phyloP scores from a whole-genome alignment of 768 basidiomycete species.

The Suillus clintonianus region DNA sequence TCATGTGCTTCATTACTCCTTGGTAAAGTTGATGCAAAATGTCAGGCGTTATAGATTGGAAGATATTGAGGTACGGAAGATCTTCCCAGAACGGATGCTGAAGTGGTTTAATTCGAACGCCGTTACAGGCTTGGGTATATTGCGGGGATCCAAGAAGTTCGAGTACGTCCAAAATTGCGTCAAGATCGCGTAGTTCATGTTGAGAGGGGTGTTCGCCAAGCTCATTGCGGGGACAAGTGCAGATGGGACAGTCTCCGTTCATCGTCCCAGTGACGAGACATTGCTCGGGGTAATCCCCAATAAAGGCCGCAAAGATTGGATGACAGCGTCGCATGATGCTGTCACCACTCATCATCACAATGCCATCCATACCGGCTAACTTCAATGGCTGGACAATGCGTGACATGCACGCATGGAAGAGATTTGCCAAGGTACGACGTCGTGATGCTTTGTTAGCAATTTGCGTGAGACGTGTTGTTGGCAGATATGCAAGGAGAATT shows the following conservation, averaged over 20 bases:
- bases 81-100: slow-evolving; percentile 24
- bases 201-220: slow-evolving; percentile 1
- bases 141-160: slow-evolving; percentile 31
- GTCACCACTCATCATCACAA: slow-evolving; percentile 33
- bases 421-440: slow-evolving; percentile 27
- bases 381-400: slow-evolving; percentile 31
- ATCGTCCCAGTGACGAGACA: slow-evolving; percentile 13
- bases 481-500: slow-evolving; percentile 15
- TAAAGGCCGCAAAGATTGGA: slow-evolving; percentile 19
- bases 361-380: slow-evolving; percentile 28
- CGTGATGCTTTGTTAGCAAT: slow-evolving; percentile 19
- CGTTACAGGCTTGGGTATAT: slow-evolving; percentile 3
- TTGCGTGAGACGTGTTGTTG: background rate
- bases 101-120: slow-evolving; percentile 16
- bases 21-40: slow-evolving; percentile 38
- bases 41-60: slow-evolving; percentile 29
- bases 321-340: slow-evolving; percentile 41
- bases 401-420: slow-evolving; percentile 40
- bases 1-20: slow-evolving; percentile 37
- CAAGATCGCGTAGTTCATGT: slow-evolving; percentile 1
- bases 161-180: background rate
- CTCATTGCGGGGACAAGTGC: slow-evolving; percentile 6
- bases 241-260: slow-evolving; percentile 14
- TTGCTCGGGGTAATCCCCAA: slow-evolving; percentile 24
- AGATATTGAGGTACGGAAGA: slow-evolving; percentile 29